phyloP scores from a whole-genome alignment of 2,329 filamentous ascomycete species.

The Curvularia sp. region DNA sequence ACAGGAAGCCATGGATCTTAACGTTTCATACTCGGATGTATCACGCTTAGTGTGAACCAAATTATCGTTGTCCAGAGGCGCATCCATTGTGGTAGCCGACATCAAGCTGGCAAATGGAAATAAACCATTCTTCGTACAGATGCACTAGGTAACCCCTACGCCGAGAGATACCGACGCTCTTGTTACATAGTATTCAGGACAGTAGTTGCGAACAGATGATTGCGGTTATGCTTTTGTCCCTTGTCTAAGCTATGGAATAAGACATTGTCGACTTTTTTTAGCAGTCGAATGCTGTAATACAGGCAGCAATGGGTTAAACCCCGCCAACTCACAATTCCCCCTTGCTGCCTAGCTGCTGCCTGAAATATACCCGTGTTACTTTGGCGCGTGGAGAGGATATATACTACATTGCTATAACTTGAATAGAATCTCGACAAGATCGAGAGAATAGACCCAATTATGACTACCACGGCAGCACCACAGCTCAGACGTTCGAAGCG shows the following conservation, averaged over 20 bases:
- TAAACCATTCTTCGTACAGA: background rate
- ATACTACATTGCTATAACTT: background rate
- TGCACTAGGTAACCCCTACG: background rate
- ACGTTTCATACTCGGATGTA: background rate
- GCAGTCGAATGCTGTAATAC: background rate
- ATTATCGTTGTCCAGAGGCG: background rate
- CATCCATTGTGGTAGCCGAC: background rate
- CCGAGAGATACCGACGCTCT: background rate
- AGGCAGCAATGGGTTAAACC: background rate
- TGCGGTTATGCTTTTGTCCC: too few relatives aligned
- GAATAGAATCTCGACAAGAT: background rate
- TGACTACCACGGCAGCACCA: background rate
- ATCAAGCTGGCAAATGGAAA: background rate
- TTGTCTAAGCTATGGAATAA: background rate
- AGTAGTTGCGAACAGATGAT: background rate
- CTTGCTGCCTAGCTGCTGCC: slow-evolving; percentile 16
- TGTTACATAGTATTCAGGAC: background rate
- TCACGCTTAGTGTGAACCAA: background rate
- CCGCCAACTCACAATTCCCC: background rate
- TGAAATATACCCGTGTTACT: background rate
- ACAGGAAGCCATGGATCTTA: background rate
- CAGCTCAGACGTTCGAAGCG: slow-evolving; percentile 11
- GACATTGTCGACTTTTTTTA: background rate
- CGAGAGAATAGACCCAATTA: background rate
- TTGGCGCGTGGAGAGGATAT: background rate